Evolutionary conservation across 1,284 basidiomycete species (phyloP).

Genomic region (Paramarasmius palmivorus): DNA sequence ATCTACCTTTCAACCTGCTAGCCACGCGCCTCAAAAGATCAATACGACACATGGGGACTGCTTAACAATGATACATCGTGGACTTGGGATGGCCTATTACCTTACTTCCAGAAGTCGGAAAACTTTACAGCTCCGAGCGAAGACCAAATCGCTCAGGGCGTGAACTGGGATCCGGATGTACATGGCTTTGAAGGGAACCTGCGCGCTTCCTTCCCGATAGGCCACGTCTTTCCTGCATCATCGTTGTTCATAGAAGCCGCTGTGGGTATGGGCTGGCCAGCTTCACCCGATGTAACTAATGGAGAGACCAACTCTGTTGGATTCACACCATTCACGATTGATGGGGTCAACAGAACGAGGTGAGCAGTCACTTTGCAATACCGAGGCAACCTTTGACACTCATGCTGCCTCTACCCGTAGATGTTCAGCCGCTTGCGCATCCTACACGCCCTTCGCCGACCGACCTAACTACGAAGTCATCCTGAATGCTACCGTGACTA

Average conservation of each 20-base stretch:
- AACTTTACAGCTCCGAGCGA: constrained; percentile 28
- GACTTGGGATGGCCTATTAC: constrained; percentile 29
- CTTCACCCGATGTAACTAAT: constrained; percentile 24
- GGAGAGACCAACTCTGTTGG: constrained; percentile 28
- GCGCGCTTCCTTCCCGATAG: constrained; percentile 32
- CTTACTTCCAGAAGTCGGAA: constrained; percentile 30
- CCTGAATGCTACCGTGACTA: constrained; percentile 23
- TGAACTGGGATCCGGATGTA: constrained; percentile 19
- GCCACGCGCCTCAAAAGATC: constrained; percentile 28
- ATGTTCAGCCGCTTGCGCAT: constrained; percentile 22
- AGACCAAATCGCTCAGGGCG: constrained; percentile 26
- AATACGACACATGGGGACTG: constrained; percentile 29
- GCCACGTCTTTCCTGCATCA: constrained; percentile 28
- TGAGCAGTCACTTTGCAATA: background rate
- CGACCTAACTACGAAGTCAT: constrained; percentile 24
- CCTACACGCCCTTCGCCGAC: constrained; percentile 17
- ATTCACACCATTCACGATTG: constrained; percentile 27
- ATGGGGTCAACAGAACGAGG: constrained; percentile 30
- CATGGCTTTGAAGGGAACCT: constrained; percentile 27
- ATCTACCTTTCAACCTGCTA: constrained; percentile 7
- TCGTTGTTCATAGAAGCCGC: constrained; percentile 26
- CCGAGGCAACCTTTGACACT: background rate
- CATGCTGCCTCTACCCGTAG: too few species aligned
- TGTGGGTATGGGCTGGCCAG: constrained; percentile 18
- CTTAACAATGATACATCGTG: constrained; percentile 29